Conservation (phyloP, 2,329 filamentous ascomycete species). For the Aspergillus felis region DNA sequence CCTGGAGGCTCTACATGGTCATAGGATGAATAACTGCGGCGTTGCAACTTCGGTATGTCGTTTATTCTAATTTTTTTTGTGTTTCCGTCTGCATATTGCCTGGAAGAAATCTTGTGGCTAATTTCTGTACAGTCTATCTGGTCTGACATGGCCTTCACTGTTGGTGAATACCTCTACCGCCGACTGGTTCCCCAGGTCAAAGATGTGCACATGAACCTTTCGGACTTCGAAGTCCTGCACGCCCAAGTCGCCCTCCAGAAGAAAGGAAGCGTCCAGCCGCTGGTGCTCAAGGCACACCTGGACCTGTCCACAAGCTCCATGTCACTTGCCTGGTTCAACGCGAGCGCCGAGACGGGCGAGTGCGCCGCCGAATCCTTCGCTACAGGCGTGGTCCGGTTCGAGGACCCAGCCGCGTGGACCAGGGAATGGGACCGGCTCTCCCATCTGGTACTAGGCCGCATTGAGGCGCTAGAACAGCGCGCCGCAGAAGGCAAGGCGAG, state of each 20-base stretch:
- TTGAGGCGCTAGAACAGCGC: constrained; percentile 21
- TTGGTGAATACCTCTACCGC: constrained; percentile 20
- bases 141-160: constrained; percentile 23
- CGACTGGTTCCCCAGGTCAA: constrained; percentile 7
- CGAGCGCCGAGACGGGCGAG: too few relatives aligned
- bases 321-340: too few relatives aligned
- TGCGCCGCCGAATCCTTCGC: constrained; percentile 2
- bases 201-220: constrained; percentile 32
- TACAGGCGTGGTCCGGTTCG: constrained; percentile 7
- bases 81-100: too few relatives aligned
- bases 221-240: constrained; percentile 45
- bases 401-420: constrained; percentile 9
- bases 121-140: constrained; percentile 14
- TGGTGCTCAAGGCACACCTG: too few relatives aligned
- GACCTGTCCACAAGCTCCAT: too few relatives aligned
- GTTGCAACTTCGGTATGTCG: constrained; percentile 44
- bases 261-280: neutral
- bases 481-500: constrained; percentile 23
- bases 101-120: constrained; percentile 2
- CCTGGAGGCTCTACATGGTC: constrained; percentile 36
- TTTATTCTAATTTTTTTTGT: neutral
- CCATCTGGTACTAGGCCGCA: constrained; percentile 18
- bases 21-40: constrained; percentile 41
- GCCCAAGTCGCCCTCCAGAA: constrained; percentile 47
- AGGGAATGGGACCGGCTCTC: constrained; percentile 14